phyloP scores from a whole-genome alignment of 129 eudicot genomes.

The Escallonia rubra region DNA sequence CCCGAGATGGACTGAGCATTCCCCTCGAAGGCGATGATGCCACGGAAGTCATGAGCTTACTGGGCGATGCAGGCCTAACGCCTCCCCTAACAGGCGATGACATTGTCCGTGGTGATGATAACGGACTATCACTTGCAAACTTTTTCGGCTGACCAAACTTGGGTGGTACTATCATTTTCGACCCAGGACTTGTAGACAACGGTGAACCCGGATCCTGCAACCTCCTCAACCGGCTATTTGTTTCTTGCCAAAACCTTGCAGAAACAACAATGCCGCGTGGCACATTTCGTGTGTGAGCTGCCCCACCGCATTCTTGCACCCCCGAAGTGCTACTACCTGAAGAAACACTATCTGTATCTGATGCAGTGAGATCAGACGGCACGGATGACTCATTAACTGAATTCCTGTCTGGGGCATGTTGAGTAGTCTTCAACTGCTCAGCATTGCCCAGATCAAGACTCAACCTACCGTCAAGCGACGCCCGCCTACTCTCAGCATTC shows the following conservation, averaged over 20 bases:
- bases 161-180: conserved; percentile 59
- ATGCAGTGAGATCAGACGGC: conserved; percentile 64
- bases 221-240: conserved; percentile 73
- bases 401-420: conserved; percentile 34
- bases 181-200: conserved; percentile 55
- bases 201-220: conserved; percentile 79
- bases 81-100: conserved; percentile 76
- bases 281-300: conserved; percentile 25
- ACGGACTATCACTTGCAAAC: conserved; percentile 44
- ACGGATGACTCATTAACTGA: conserved; percentile 37
- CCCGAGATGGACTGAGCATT: conserved; percentile 64
- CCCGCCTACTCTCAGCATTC: conserved; percentile 46
- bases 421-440: conserved; percentile 29
- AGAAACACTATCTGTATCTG: conserved; percentile 93
- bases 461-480: conserved; percentile 72
- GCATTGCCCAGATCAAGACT: conserved; percentile 50
- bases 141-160: conserved; percentile 50
- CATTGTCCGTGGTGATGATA: conserved; percentile 68
- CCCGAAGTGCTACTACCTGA: conserved; percentile 82
- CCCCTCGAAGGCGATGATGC: conserved; percentile 63
- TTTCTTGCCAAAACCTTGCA: conserved; percentile 93
- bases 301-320: conserved; percentile 48
- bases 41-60: conserved; percentile 55
- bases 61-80: conserved; percentile 72
- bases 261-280: conserved; percentile 62